Conservation (phyloP, 2,329 filamentous ascomycete species). For the Fusarium subtropicale region DNA sequence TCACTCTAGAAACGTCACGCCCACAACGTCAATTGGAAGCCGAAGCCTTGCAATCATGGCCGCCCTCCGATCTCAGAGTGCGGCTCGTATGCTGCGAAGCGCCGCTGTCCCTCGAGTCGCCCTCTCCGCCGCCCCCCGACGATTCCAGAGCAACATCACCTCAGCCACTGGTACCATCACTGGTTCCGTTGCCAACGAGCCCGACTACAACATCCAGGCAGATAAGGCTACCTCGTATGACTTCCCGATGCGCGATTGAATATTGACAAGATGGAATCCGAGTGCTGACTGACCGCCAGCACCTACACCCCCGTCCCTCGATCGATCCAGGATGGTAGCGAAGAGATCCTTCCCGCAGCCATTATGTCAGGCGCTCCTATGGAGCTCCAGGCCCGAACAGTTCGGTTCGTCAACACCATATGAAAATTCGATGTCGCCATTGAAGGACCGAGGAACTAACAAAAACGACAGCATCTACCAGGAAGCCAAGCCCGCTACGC, state of each 20-base stretch:
- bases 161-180: conserved; percentile 55
- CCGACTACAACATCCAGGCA: conserved; percentile 82
- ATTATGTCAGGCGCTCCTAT: conserved; percentile 91
- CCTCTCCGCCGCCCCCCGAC: conserved; percentile 60
- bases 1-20: conserved; percentile 37
- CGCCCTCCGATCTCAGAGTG: conserved; percentile 69
- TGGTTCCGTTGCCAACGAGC: conserved; percentile 69
- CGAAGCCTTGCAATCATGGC: conserved; percentile 65
- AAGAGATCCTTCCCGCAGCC: conserved; percentile 83
- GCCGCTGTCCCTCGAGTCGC: conserved; percentile 54
- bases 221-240: conserved; percentile 91
- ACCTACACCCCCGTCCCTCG: conserved; percentile 92
- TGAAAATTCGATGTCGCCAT: background rate
- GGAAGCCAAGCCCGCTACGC: conserved; percentile 92
- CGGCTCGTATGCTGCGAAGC: conserved; percentile 64
- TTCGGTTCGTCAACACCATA: conserved; percentile 73
- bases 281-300: conserved; percentile 60
- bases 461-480: conserved; percentile 80
- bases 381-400: conserved; percentile 92
- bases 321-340: conserved; percentile 89
- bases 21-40: conserved; percentile 45
- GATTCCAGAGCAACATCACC: conserved; percentile 66
- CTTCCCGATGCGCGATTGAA: conserved; percentile 11
- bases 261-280: background rate
- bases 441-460: conserved; percentile 16